Conservation (phyloP, 2,329 filamentous ascomycete genomes). For the Nemania diffusa region DNA sequence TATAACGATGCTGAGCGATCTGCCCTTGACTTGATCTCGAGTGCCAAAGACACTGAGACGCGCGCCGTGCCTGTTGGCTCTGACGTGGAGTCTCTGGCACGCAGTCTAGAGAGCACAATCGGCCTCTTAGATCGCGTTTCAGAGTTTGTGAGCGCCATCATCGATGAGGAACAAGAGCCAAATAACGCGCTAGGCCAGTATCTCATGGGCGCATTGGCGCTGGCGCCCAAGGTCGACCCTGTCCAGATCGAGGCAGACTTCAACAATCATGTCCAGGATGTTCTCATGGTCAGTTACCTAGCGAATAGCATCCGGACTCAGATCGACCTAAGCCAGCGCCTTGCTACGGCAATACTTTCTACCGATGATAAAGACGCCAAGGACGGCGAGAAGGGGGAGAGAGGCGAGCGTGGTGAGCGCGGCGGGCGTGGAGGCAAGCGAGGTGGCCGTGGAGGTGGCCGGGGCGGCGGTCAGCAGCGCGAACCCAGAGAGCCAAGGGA, state of each 20-base stretch:
- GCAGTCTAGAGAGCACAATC: slow-evolving; percentile 86
- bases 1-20: slow-evolving; percentile 76
- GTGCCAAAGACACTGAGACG: slow-evolving; percentile 81
- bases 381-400: slow-evolving; percentile 55
- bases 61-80: slow-evolving; percentile 79
- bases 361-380: slow-evolving; percentile 61
- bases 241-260: slow-evolving; percentile 95
- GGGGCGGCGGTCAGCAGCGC: slow-evolving; percentile 58
- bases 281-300: slow-evolving; percentile 96
- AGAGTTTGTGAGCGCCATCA: slow-evolving; percentile 90
- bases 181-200: slow-evolving; percentile 94
- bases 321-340: slow-evolving; percentile 95
- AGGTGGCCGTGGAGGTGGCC: slow-evolving; percentile 61
- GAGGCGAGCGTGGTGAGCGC: slow-evolving; percentile 58
- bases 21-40: slow-evolving; percentile 82
- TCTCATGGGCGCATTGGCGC: slow-evolving; percentile 89
- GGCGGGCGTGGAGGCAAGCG: slow-evolving; percentile 63
- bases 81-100: slow-evolving; percentile 89
- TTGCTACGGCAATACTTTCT: slow-evolving; percentile 80
- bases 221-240: slow-evolving; percentile 93
- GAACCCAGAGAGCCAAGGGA: slow-evolving; percentile 60
- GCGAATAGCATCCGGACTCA: slow-evolving; percentile 99
- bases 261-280: slow-evolving; percentile 99
- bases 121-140: slow-evolving; percentile 90
- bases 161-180: slow-evolving; percentile 92